These are phyloP conservation scores for Suillus subluteus DNA, from an alignment of 768 basidiomycete species.

Conservation along the genomic window DNA sequence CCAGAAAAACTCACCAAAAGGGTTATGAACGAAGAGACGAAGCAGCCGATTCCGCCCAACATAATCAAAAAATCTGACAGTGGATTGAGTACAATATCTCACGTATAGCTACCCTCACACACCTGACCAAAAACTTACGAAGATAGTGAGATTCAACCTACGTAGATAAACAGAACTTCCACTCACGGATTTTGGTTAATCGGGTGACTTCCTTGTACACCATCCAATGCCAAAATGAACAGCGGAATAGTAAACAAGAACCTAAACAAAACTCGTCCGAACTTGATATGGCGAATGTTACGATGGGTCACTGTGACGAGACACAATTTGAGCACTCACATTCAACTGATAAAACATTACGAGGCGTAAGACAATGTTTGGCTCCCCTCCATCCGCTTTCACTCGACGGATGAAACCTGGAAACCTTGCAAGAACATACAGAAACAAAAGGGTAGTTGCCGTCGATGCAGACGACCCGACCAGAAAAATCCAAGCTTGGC, in stretches of 20 bases:
- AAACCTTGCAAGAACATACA: conserved; percentile 73
- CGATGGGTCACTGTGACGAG: conserved; percentile 6
- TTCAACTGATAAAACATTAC: conserved; percentile 79
- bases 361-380: conserved; percentile 73
- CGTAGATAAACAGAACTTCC: neutral
- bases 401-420: conserved; percentile 72
- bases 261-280: conserved; percentile 73
- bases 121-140: conserved; percentile 63
- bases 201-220: conserved; percentile 49
- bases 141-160: neutral
- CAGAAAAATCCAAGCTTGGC: conserved; percentile 75
- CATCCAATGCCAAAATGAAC: conserved; percentile 68
- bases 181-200: conserved; percentile 64
- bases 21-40: conserved; percentile 81
- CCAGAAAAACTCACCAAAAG: conserved; percentile 56
- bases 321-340: conserved; percentile 44
- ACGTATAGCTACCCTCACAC: conserved; percentile 21
- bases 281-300: conserved; percentile 39
- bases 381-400: conserved; percentile 73
- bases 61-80: conserved; percentile 67
- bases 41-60: conserved; percentile 73
- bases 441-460: conserved; percentile 66
- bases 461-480: conserved; percentile 70
- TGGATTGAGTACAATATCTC: conserved; percentile 8
- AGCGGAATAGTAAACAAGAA: conserved; percentile 75